Evolutionary conservation across 208 protist genomes (phyloP).

Genomic region (Crithidia bombi): DNA sequence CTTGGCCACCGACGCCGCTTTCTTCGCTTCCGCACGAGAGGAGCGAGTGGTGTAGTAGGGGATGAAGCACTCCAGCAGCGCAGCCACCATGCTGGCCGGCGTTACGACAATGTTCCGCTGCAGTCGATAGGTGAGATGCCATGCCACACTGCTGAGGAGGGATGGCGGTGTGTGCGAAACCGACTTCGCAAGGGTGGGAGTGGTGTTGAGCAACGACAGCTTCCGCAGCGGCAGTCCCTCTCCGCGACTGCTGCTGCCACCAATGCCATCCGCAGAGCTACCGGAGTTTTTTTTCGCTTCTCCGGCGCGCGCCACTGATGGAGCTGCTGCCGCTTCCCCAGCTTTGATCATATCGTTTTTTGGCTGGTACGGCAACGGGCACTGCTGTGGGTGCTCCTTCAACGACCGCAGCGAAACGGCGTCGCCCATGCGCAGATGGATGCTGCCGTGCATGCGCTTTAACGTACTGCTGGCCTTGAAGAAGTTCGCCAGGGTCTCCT

Average conservation of each 20-base stretch:
- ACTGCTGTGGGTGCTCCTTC: slow-evolving; percentile 44
- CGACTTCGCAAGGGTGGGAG: slow-evolving; percentile 15
- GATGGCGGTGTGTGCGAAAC: slow-evolving; percentile 33
- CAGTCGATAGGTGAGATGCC: slow-evolving; percentile 65
- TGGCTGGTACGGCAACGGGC: slow-evolving; percentile 46
- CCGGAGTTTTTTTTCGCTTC: background rate
- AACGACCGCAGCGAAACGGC: slow-evolving; percentile 67
- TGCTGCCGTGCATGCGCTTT: slow-evolving; percentile 69
- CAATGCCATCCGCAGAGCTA: too few species aligned
- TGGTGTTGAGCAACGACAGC: slow-evolving; percentile 19
- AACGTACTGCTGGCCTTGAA: slow-evolving; percentile 58
- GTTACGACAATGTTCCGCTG: slow-evolving; percentile 82
- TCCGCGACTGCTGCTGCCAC: background rate
- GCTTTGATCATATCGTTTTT: slow-evolving; percentile 7
- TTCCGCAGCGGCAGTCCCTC: background rate
- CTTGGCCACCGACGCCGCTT: background rate
- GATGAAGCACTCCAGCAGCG: slow-evolving; percentile 59
- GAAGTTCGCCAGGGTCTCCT: slow-evolving; percentile 80
- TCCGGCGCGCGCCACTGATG: background rate
- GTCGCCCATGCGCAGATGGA: slow-evolving; percentile 82
- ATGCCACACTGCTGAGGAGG: slow-evolving; percentile 60
- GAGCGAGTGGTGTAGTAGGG: slow-evolving; percentile 12
- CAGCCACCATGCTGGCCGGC: slow-evolving; percentile 73
- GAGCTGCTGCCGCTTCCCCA: background rate
- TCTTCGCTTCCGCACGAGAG: background rate